Conservation (phyloP, 179 eudicot genomes). For the Spinacia oleracea region DNA sequence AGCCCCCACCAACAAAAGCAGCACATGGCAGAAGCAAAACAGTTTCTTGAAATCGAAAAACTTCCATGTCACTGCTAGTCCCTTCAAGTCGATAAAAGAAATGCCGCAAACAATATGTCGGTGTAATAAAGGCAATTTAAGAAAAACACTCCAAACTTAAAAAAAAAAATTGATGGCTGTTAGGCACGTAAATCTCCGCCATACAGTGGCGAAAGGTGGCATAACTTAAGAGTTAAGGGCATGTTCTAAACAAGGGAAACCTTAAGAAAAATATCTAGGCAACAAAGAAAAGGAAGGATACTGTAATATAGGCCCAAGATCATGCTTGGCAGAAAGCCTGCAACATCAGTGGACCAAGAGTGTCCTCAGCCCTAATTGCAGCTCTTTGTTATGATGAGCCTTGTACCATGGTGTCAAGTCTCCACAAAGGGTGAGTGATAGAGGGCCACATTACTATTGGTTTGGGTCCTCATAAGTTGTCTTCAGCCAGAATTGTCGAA, state of each 20-base stretch:
- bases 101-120: no score
- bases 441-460: not conserved
- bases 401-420: conserved; percentile 9
- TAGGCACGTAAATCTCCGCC: not conserved
- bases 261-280: not conserved
- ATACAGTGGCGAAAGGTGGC: not conserved
- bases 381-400: not conserved
- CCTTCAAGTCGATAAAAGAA: not conserved
- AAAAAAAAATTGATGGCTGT: not conserved
- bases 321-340: not conserved
- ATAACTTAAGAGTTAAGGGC: not conserved
- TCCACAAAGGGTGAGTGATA: not conserved
- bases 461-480: not conserved
- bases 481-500: not conserved
- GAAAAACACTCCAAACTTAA: no score
- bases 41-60: not conserved
- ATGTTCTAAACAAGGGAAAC: not conserved
- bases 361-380: not conserved
- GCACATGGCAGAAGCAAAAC: conserved; percentile 4
- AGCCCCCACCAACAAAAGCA: not conserved
- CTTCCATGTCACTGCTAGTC: not conserved
- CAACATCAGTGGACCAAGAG: not conserved
- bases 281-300: not conserved
- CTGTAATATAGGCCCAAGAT: not conserved
- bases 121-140: not conserved